Percentiles rank a stretch among this genome's conserved stretches.
phyloP scores from a whole-genome alignment of 2,329 filamentous ascomycete genomes.

The Thelonectria olida region DNA sequence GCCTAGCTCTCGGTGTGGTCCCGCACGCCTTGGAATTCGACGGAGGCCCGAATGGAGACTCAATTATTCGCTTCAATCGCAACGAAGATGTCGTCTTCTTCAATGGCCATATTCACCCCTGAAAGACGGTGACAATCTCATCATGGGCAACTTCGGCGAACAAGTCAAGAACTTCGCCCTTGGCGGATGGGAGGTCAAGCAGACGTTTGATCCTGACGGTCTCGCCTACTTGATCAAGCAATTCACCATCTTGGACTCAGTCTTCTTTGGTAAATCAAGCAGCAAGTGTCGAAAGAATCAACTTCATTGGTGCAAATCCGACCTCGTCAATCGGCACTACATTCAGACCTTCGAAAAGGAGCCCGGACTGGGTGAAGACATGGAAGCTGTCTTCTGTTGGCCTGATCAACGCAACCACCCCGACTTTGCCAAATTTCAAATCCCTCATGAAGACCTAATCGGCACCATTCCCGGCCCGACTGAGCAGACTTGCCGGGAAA shows the following conservation, averaged over 20 bases:
- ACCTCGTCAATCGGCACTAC: slow-evolving; percentile 40
- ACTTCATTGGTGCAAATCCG: slow-evolving; percentile 45
- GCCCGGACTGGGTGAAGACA: slow-evolving; percentile 36
- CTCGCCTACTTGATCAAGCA: slow-evolving; percentile 5
- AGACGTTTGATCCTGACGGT: background rate
- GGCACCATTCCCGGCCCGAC: slow-evolving; percentile 10
- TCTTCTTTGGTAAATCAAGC: slow-evolving; percentile 36
- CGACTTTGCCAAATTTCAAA: slow-evolving; percentile 41
- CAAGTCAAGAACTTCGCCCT: slow-evolving; percentile 43
- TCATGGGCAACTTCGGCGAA: slow-evolving; percentile 41
- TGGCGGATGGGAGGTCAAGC: slow-evolving; percentile 5
- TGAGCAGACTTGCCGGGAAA: slow-evolving; percentile 1
- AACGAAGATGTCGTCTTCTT: slow-evolving; percentile 44
- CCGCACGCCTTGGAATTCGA: slow-evolving; percentile 46
- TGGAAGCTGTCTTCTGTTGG: slow-evolving; percentile 43
- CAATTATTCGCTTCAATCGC: slow-evolving; percentile 42
- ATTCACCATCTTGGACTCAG: slow-evolving; percentile 39
- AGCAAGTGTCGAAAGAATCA: slow-evolving; percentile 9
- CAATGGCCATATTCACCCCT: slow-evolving; percentile 10
- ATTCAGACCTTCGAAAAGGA: slow-evolving; percentile 39
- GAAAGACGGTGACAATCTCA: slow-evolving; percentile 16
- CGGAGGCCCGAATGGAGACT: slow-evolving; percentile 29
- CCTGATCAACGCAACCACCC: slow-evolving; percentile 43
- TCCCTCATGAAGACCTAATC: slow-evolving; percentile 26
- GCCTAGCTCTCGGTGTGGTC: slow-evolving; percentile 41